These are phyloP conservation scores for Gossypium turneri DNA, from an alignment of 345 rosid species.

Conservation along the genomic window DNA sequence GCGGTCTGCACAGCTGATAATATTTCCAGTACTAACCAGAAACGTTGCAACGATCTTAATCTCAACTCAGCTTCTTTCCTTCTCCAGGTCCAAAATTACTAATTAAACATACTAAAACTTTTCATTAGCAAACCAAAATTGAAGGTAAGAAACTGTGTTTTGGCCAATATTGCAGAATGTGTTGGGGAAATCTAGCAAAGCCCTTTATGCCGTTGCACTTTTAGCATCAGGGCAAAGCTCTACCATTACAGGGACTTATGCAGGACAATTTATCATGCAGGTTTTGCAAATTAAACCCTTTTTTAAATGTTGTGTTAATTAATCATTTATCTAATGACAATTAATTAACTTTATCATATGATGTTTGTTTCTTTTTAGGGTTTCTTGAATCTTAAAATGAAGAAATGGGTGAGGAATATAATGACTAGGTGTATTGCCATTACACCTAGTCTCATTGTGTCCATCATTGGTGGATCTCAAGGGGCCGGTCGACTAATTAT, in stretches of 20 bases:
- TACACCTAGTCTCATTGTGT: slow-evolving; percentile 51
- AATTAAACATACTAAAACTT: background rate
- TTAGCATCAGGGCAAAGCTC: slow-evolving; percentile 70
- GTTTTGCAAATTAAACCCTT: slow-evolving; percentile 8
- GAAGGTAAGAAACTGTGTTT: background rate
- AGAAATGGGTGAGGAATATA: slow-evolving; percentile 50
- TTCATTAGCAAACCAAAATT: background rate
- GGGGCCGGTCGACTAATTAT: slow-evolving; percentile 58
- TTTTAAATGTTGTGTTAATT: background rate
- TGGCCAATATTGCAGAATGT: slow-evolving; percentile 42
- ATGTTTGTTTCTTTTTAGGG: slow-evolving; percentile 30
- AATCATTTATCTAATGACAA: background rate
- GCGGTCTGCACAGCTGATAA: slow-evolving; percentile 35
- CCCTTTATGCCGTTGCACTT: slow-evolving; percentile 50
- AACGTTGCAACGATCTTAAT: slow-evolving; percentile 42
- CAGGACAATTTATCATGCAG: slow-evolving; percentile 70
- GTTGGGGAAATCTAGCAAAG: slow-evolving; percentile 54
- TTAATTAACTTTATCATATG: background rate
- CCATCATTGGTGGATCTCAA: slow-evolving; percentile 53
- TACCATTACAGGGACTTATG: slow-evolving; percentile 62
- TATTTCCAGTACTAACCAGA: slow-evolving; percentile 17
- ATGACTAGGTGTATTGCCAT: slow-evolving; percentile 58
- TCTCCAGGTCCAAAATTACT: slow-evolving; percentile 38
- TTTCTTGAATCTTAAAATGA: slow-evolving; percentile 60
- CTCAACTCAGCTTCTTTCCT: slow-evolving; percentile 68